Conservation (phyloP, 306 rosid species). For the Calophaca sinica region DNA sequence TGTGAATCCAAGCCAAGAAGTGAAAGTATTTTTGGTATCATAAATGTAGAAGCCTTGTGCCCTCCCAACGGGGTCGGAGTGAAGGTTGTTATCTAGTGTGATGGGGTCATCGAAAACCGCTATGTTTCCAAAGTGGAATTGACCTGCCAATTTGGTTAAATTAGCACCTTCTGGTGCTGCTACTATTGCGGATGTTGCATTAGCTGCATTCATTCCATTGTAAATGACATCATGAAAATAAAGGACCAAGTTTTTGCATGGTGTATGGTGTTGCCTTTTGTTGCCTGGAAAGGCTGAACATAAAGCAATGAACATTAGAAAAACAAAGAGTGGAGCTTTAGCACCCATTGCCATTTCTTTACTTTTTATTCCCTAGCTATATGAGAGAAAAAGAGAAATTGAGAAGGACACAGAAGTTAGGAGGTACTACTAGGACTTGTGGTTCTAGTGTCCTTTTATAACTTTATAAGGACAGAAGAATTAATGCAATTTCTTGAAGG, state of each 20-base stretch:
- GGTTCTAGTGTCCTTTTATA: no score
- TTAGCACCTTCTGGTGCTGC: constrained; percentile 74
- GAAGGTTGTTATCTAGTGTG: constrained; percentile 72
- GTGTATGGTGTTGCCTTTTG: constrained; percentile 42
- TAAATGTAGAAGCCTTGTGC: constrained; percentile 82
- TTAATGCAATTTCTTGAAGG: no score
- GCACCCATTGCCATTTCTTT: constrained; percentile 42
- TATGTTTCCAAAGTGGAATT: constrained; percentile 70
- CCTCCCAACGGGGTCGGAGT: constrained; percentile 74
- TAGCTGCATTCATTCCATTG: constrained; percentile 66
- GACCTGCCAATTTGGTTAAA: constrained; percentile 58
- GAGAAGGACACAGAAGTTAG: no score
- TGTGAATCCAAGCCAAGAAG: constrained; percentile 72
- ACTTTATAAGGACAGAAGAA: no score
- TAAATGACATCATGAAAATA: constrained; percentile 76
- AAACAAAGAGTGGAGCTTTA: constrained; percentile 33
- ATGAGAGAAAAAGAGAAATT: no score
- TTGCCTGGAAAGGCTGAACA: constrained; percentile 50
- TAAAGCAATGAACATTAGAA: constrained; percentile 40
- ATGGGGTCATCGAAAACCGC: constrained; percentile 80
- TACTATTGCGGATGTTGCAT: constrained; percentile 80
- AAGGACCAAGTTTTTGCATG: constrained; percentile 68
- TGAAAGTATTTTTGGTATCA: constrained; percentile 66
- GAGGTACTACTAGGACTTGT: no score
- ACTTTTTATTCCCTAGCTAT: neutral